Conservation (phyloP, 805 yeast genomes). For the Candida sithepensis region DNA sequence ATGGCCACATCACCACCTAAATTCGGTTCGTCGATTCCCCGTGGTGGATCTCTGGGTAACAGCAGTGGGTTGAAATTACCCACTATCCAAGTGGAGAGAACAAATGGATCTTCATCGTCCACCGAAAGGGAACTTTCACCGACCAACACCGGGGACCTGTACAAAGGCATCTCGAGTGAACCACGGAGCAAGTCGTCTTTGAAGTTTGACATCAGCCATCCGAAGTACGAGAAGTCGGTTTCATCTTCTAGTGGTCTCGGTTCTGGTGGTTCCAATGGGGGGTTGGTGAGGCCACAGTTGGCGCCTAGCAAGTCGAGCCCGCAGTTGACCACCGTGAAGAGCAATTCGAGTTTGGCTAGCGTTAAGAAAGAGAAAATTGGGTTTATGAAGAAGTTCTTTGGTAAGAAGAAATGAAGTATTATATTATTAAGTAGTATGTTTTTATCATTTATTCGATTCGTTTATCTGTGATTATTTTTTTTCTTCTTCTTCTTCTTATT, state of each 20-base stretch:
- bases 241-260: background rate
- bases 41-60: too few relatives aligned
- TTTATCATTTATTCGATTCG: too few relatives aligned
- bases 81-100: slow-evolving; percentile 6
- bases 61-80: slow-evolving; percentile 5
- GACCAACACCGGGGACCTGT: background rate
- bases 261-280: background rate
- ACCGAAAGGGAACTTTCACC: background rate
- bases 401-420: slow-evolving; percentile 8
- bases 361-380: slow-evolving; percentile 13
- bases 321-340: slow-evolving; percentile 5
- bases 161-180: slow-evolving; percentile 12
- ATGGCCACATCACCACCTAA: too few relatives aligned
- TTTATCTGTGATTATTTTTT: too few relatives aligned
- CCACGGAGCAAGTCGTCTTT: slow-evolving; percentile 21
- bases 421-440: too few relatives aligned
- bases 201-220: slow-evolving; percentile 21
- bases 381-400: slow-evolving; percentile 19
- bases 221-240: slow-evolving; percentile 10
- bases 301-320: slow-evolving; percentile 6
- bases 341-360: slow-evolving; percentile 1
- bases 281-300: background rate
- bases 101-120: background rate
- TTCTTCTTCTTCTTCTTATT: too few relatives aligned
- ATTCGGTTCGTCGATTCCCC: too few relatives aligned